phyloP scores from a whole-genome alignment of 345 rosid species.

The Laguncularia racemosa region DNA sequence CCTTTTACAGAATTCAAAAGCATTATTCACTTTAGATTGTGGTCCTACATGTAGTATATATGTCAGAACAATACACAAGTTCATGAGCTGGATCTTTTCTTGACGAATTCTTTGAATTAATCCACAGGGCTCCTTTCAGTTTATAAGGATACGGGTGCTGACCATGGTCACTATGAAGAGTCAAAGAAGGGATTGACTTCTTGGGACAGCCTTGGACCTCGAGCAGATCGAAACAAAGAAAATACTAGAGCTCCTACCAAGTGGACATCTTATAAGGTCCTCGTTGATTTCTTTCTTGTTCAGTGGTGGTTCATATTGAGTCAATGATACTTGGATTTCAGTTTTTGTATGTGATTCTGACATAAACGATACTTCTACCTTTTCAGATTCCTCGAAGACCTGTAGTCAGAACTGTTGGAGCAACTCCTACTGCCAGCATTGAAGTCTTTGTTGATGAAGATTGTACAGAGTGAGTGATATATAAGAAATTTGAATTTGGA shows the following conservation, averaged over 20 bases:
- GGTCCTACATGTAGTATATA: no score
- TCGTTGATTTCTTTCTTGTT: neutral
- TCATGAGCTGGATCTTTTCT: no score
- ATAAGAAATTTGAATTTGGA: neutral
- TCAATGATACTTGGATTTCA: neutral
- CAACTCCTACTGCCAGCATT: slow-evolving; percentile 37
- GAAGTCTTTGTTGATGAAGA: slow-evolving; percentile 85
- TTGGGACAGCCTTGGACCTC: slow-evolving; percentile 62
- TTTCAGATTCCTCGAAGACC: slow-evolving; percentile 64
- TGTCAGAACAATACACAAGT: no score
- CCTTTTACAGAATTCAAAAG: no score
- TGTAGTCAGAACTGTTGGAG: slow-evolving; percentile 28
- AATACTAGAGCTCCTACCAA: slow-evolving; percentile 63
- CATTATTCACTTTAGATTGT: no score
- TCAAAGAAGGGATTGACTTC: slow-evolving; percentile 37
- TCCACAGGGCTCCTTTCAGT: slow-evolving; percentile 51
- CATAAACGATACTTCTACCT: neutral
- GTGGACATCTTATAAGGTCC: slow-evolving; percentile 79
- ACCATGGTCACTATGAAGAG: slow-evolving; percentile 29
- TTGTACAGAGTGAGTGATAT: slow-evolving; percentile 45
- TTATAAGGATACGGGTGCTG: slow-evolving; percentile 45
- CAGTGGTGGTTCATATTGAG: neutral
- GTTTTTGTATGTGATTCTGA: neutral
- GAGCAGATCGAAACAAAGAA: slow-evolving; percentile 91
- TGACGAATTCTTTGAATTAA: neutral